These are phyloP conservation scores for Zygosaccharomyces sapae DNA, from an alignment of 1,139 yeast genomes.

Conservation along the genomic window DNA sequence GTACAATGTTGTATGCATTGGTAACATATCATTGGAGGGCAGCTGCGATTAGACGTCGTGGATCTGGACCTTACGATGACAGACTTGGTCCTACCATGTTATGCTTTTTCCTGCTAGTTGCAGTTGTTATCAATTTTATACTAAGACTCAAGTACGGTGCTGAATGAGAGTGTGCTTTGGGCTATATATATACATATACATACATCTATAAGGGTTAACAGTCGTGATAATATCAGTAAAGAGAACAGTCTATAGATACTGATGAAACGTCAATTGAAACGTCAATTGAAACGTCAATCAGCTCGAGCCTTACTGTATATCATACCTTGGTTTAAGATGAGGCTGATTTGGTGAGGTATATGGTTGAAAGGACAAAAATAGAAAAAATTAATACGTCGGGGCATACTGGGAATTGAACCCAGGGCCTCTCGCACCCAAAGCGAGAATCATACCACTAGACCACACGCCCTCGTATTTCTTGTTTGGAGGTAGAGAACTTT, in stretches of 20 bases:
- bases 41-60: conserved; percentile 93
- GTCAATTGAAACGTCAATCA: no score
- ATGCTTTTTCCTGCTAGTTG: conserved; percentile 85
- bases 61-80: conserved; percentile 97
- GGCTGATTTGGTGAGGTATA: no score
- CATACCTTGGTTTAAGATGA: no score
- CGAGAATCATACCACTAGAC: conserved; percentile 33
- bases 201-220: not conserved
- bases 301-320: no score
- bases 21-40: conserved; percentile 99
- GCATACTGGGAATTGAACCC: conserved; percentile 33
- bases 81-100: conserved; percentile 98
- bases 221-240: not conserved
- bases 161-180: not conserved
- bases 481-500: no score
- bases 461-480: conserved; percentile 23
- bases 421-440: conserved; percentile 34
- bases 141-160: conserved; percentile 58
- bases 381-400: conserved; percentile 11
- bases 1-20: conserved; percentile 92
- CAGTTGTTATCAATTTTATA: conserved; percentile 87
- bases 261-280: no score
- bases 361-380: no score
- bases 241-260: no score
- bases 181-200: not conserved